Percentiles rank a stretch among this genome's conserved stretches.
phyloP scores from a whole-genome alignment of 345 rosid species.

The Rhodamnia rubescens region DNA sequence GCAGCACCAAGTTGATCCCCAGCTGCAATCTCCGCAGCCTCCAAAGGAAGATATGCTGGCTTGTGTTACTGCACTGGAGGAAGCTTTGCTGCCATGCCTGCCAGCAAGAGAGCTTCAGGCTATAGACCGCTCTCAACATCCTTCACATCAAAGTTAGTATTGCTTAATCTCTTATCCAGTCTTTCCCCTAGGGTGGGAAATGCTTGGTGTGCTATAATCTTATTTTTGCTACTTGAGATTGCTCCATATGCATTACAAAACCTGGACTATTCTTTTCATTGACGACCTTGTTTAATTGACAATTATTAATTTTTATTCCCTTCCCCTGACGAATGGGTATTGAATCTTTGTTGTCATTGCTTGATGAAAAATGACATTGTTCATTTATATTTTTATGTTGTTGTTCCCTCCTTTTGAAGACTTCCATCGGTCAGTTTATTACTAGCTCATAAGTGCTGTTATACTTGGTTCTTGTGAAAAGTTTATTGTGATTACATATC shows the following conservation, averaged over 20 bases:
- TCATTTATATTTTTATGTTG: not conserved
- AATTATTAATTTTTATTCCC: no score
- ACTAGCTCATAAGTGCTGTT: not conserved
- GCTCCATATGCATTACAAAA: not conserved
- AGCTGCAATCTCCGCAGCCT: conserved; percentile 17
- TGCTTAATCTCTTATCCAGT: not conserved
- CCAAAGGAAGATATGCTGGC: conserved; percentile 54
- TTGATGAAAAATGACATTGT: not conserved
- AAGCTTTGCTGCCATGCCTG: conserved; percentile 86
- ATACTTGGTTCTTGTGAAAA: not conserved
- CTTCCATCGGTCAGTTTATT: not conserved
- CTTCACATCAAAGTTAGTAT: conserved; percentile 86
- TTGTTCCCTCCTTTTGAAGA: not conserved
- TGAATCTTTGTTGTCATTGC: not conserved
- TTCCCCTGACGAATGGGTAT: no score
- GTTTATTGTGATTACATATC: not conserved
- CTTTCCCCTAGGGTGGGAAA: not conserved
- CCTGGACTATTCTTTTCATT: not conserved
- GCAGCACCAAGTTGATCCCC: conserved; percentile 22
- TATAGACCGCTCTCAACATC: conserved; percentile 89
- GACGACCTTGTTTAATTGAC: no score
- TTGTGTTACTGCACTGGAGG: conserved; percentile 72
- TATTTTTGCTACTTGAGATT: not conserved
- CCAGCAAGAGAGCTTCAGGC: conserved; percentile 99
- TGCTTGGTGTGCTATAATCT: not conserved